These are phyloP conservation scores for Aspergillus ustus DNA, from an alignment of 2,329 filamentous ascomycete genomes.

Conservation along the genomic window DNA sequence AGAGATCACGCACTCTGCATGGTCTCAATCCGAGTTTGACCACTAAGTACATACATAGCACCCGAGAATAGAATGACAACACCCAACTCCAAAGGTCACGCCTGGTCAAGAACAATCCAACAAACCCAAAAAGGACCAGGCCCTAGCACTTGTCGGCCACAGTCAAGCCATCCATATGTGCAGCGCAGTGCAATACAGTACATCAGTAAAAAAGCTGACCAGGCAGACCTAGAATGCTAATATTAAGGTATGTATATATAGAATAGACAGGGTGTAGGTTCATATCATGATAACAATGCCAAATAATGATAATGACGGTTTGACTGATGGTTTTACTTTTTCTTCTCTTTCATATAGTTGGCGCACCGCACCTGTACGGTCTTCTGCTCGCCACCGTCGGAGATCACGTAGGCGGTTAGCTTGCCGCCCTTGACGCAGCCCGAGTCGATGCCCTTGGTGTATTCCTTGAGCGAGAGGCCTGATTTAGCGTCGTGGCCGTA, in stretches of 20 bases:
- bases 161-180: not conserved
- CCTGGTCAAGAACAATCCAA: not conserved
- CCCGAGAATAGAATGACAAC: not conserved
- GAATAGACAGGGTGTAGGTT: not conserved
- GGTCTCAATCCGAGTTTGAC: not conserved
- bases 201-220: not conserved
- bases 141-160: not conserved
- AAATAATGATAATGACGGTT: not conserved
- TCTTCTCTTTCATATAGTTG: slow-evolving; percentile 26
- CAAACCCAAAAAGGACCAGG: not conserved
- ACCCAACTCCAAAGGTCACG: slow-evolving; percentile 1
- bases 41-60: not conserved
- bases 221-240: not conserved
- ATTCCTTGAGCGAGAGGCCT: slow-evolving; percentile 69
- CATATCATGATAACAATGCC: not conserved
- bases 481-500: slow-evolving; percentile 84
- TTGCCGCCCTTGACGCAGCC: slow-evolving; percentile 77
- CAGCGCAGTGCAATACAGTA: not conserved
- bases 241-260: not conserved
- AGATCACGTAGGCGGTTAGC: slow-evolving; percentile 77
- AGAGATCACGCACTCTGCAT: not conserved
- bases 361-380: slow-evolving; percentile 50
- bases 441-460: slow-evolving; percentile 84
- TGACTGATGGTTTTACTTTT: not conserved
- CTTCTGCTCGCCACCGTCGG: slow-evolving; percentile 54